Conservation (phyloP, 257 asterid species). For the Agastache rugosa region DNA sequence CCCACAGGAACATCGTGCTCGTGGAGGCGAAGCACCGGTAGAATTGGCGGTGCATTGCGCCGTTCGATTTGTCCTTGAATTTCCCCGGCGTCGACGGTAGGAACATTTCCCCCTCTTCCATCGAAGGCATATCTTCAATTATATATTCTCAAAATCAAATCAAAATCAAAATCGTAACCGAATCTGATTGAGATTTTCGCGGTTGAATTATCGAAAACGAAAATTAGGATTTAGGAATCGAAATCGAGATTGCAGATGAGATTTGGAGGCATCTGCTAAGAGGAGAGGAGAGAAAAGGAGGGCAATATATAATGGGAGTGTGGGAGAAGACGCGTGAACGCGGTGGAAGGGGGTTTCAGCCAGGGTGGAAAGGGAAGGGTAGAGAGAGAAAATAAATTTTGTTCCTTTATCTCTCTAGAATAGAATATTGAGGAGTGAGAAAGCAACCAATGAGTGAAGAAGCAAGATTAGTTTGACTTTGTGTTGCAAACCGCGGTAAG, state of each 20-base stretch:
- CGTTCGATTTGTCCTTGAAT: constrained; percentile 55
- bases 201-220: neutral
- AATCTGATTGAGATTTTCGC: neutral
- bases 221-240: neutral
- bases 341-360: constrained; percentile 48
- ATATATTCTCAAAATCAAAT: neutral
- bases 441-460: no score
- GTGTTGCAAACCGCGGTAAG: neutral
- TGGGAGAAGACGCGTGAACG: constrained; percentile 57
- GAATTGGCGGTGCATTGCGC: constrained; percentile 61
- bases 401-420: neutral
- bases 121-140: constrained; percentile 45
- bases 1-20: constrained; percentile 85
- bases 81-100: constrained; percentile 87
- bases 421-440: neutral
- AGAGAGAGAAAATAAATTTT: neutral
- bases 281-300: neutral
- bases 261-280: constrained; percentile 57
- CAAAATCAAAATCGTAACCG: neutral
- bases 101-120: constrained; percentile 58
- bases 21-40: constrained; percentile 86
- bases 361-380: constrained; percentile 33
- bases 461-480: constrained; percentile 32
- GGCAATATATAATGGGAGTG: constrained; percentile 47
- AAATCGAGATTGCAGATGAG: constrained; percentile 46